Percentiles rank a stretch among this genome's conserved stretches.
Evolutionary conservation across 1,139 yeast genomes (phyloP).

Genomic region (Hansenula lynferdii): DNA sequence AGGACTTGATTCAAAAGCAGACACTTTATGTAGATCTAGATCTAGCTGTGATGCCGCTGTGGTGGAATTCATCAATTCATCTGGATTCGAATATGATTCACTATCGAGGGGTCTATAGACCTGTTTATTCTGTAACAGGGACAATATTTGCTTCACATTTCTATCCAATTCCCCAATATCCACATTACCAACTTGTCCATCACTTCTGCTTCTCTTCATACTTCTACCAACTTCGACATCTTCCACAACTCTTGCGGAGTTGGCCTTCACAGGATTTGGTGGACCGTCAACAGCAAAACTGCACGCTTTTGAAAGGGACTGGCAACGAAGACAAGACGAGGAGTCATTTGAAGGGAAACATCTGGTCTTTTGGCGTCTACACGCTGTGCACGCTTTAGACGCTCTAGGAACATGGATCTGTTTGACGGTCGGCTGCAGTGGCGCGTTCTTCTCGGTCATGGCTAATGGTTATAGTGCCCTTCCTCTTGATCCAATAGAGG

Average conservation of each 20-base stretch:
- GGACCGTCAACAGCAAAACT: slow-evolving; percentile 22
- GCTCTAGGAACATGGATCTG: slow-evolving; percentile 16
- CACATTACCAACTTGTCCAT: too few relatives aligned
- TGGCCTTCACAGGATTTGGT: too few relatives aligned
- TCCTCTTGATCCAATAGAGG: not conserved
- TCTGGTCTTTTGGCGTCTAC: slow-evolving; percentile 27
- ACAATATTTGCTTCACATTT: too few relatives aligned
- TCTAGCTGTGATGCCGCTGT: too few relatives aligned
- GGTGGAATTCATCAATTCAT: too few relatives aligned
- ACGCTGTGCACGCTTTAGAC: slow-evolving; percentile 24
- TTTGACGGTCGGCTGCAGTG: not conserved
- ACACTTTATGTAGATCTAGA: too few relatives aligned
- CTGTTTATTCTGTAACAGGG: too few relatives aligned
- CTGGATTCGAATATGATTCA: too few relatives aligned
- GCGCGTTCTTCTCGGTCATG: not conserved
- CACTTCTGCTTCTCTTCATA: too few relatives aligned
- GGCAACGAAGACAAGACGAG: slow-evolving; percentile 24
- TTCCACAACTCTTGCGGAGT: too few relatives aligned
- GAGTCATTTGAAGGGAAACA: slow-evolving; percentile 24
- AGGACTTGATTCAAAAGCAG: not conserved
- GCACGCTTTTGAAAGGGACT: slow-evolving; percentile 24
- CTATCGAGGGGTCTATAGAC: too few relatives aligned
- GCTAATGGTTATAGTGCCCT: not conserved
- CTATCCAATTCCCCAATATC: not conserved
- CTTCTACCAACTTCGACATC: too few relatives aligned